Base-by-base conservation (phyloP, 1,284 basidiomycete species). In the Apiotrichum sp. region DNA sequence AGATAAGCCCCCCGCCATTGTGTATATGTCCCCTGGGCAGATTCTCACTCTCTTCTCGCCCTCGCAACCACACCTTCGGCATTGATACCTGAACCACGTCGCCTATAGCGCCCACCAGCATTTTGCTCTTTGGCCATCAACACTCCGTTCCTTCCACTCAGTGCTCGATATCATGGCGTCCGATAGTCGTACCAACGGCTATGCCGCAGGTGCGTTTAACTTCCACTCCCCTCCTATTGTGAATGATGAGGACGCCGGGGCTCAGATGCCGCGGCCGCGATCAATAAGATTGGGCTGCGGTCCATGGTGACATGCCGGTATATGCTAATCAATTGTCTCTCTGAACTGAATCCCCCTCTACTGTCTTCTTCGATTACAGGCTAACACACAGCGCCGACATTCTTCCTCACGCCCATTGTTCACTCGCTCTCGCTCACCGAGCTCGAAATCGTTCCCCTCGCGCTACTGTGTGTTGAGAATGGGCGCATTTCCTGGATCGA, bases 371-470 rank as follows among this genome's bases (percentile, higher is more conserved):
- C 33, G 3, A 33, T 35, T 4, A 14, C 46, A 39, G 46, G 46
- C 42, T 50, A 22, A 51, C 29, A 38, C 33, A 45, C 51, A 32
- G 34, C 5, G 29, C 40, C 57, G 16, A 67, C 59, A n/a, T 52
- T 88, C 50, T 89, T 84, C 77, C 81, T 86, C 63, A 87, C 87
- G 36, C 76, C 84, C 7, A 71, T 88, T 56, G 78, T 91, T 62
- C 86, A 84, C 67, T 85, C 88, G 0, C 66, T 78, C n/a, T 80
- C 79, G 9, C 77, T 84, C 11, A 78, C 78, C 0, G 62, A 77
- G 47, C 84, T 84, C 65, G 77, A 80, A 53, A 80, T 83, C 40
- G 76, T 83, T 36, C 80, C 83, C 1, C 72, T 74, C 31, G 82
- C 83, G 57, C 76, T 90, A 31, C 68, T 93, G 22, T 81, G 79